Percentiles rank a stretch among this genome's conserved stretches.
Conservation (phyloP, 2,329 filamentous ascomycete genomes). For the Dichotomopilus funicola region DNA sequence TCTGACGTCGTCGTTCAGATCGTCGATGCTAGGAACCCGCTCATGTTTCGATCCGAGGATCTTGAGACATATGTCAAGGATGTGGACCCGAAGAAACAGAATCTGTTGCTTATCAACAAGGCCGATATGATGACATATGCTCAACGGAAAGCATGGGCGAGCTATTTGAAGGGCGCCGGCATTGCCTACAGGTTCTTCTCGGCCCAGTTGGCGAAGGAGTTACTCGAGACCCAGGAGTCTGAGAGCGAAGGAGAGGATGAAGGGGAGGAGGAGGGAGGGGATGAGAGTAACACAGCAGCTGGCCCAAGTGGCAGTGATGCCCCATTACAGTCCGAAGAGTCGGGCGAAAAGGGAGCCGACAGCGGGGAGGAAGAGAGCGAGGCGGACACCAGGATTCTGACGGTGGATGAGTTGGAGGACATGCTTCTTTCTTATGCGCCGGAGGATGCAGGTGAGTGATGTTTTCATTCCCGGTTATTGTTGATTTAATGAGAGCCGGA, state of each 20-base stretch:
- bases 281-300: slow-evolving; percentile 6
- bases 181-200: slow-evolving; percentile 97
- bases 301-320: slow-evolving; percentile 17
- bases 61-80: slow-evolving; percentile 92
- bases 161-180: slow-evolving; percentile 70
- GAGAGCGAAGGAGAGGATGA: slow-evolving; percentile 33
- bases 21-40: slow-evolving; percentile 90
- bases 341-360: slow-evolving; percentile 30
- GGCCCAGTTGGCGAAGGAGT: slow-evolving; percentile 81
- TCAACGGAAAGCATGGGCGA: slow-evolving; percentile 78
- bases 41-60: slow-evolving; percentile 91
- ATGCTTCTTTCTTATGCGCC: slow-evolving; percentile 73
- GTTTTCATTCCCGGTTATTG: neutral
- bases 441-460: slow-evolving; percentile 41
- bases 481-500: too few relatives aligned
- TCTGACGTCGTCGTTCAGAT: slow-evolving; percentile 96
- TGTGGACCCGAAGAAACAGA: slow-evolving; percentile 80
- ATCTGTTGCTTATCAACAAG: slow-evolving; percentile 93
- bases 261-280: slow-evolving; percentile 32
- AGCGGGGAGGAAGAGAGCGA: slow-evolving; percentile 35
- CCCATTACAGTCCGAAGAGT: slow-evolving; percentile 8
- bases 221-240: slow-evolving; percentile 59
- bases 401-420: slow-evolving; percentile 84
- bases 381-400: slow-evolving; percentile 71
- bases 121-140: slow-evolving; percentile 94